Evolutionary conservation across 202 grass and related monocot genomes (phyloP).

Genomic region (Panicum hallii): DNA sequence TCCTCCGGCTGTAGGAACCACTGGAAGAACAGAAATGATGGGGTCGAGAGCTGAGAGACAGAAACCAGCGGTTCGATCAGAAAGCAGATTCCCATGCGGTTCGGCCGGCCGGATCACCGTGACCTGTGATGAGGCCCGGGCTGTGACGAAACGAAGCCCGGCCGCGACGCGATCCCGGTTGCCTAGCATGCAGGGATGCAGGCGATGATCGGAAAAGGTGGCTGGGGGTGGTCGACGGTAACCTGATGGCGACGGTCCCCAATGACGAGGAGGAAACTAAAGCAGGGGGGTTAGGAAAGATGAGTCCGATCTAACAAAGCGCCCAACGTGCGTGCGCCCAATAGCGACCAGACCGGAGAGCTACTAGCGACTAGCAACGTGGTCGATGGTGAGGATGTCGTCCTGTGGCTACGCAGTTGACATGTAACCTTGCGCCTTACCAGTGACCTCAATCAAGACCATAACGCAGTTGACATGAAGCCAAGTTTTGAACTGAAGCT

Average conservation of each 20-base stretch:
- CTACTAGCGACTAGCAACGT: background rate
- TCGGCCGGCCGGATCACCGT: background rate
- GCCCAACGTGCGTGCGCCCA: constrained; percentile 29
- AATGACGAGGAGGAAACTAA: constrained; percentile 5
- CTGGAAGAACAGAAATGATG: background rate
- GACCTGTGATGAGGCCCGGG: background rate
- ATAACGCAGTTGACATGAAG: too few species aligned
- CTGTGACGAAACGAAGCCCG: background rate
- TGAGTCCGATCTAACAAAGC: constrained; percentile 54
- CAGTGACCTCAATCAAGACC: background rate
- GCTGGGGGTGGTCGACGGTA: background rate
- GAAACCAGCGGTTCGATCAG: background rate
- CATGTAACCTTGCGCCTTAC: constrained; percentile 22
- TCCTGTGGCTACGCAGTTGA: constrained; percentile 23
- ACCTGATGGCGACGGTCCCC: constrained; percentile 30
- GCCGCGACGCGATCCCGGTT: background rate
- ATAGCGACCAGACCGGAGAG: constrained; percentile 19
- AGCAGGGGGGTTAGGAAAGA: constrained; percentile 38
- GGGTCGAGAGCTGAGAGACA: background rate
- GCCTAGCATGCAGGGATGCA: constrained; percentile 45
- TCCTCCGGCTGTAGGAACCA: too few species aligned
- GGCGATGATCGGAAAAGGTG: background rate
- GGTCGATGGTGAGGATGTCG: constrained; percentile 19
- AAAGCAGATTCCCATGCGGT: background rate
- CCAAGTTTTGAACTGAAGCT: background rate